Base-by-base conservation (phyloP, 2,329 filamentous ascomycete genomes). In the Sphaerulina vaccinii region DNA sequence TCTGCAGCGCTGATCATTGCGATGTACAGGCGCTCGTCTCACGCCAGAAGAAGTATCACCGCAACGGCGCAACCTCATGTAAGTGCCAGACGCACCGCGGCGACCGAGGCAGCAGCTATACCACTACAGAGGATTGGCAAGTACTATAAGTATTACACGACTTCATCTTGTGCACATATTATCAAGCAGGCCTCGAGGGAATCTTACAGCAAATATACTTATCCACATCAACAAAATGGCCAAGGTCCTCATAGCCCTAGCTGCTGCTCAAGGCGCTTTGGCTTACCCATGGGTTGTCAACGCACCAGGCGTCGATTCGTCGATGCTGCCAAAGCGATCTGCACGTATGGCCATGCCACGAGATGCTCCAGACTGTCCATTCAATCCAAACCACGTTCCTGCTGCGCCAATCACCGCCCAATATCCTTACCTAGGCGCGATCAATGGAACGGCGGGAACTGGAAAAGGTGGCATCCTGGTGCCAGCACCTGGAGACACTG, bases 401-500 rank as follows among this genome's bases (percentile, higher is more conserved):
- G 70, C 69, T 11, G 64, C 62, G 7, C 62, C 65, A 1, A 62
- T 68, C 42, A 65, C 63, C 8, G 49, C 54, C 15, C 46, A 65
- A 38, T 72, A 62, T 48, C 71, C 70, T 15, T 75, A 75, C 56
- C 69, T 67, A 29, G 64, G 65, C 16, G 72, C 73, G 2, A 69
- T 67, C 48, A 68, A 73, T 46, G 73, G 73, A 29, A 42, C 63
- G 7, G 68, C 67, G 19, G 73, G 73, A 2, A 71, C 62, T 8
- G 70, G 68, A 4, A 65, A 59, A 21, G 72, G 73, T 37, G 72
- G 73, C 3, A 71, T 70, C 49, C 61, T 69, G 49, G 73, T 75
- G 0, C 73, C 73, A 22, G 72, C 69, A n/a, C 62, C 63, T 36
- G 70, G 69, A 7, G 71, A 74, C 43, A 66, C 59, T 15, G 70